These are phyloP conservation scores for Beauveria sp. DNA, from an alignment of 2,329 filamentous ascomycete species.

Conservation along the genomic window DNA sequence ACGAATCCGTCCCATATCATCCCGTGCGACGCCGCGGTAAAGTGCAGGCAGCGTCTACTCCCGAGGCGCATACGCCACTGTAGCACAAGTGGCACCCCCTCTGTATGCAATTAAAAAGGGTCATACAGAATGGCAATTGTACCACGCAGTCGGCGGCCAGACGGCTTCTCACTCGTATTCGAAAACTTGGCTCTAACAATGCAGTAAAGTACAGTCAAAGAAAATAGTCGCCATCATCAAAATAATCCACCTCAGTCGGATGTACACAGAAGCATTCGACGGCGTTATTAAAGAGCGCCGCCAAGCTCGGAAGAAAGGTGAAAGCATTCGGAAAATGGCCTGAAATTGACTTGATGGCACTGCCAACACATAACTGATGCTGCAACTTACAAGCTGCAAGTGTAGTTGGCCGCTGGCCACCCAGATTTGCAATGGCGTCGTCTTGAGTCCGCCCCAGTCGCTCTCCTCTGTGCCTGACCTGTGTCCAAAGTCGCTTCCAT, in stretches of 20 bases:
- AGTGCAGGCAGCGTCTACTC: not conserved
- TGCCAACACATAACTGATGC: not conserved
- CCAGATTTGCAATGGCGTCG: not conserved
- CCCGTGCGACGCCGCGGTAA: not conserved
- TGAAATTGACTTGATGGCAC: not conserved
- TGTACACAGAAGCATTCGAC: slow-evolving; percentile 32
- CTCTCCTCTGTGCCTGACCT: not conserved
- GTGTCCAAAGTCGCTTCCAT: not conserved
- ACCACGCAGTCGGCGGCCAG: not conserved
- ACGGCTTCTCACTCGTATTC: not conserved
- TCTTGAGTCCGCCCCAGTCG: not conserved
- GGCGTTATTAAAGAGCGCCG: slow-evolving; percentile 28
- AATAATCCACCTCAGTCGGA: slow-evolving; percentile 16
- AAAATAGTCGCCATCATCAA: not conserved
- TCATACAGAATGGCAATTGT: not conserved
- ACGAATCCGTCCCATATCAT: not conserved
- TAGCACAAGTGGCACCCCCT: not conserved
- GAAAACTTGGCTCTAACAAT: not conserved
- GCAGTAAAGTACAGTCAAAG: not conserved
- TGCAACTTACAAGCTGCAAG: not conserved
- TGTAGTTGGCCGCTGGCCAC: slow-evolving; percentile 3
- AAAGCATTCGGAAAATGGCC: not conserved
- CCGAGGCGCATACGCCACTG: not conserved
- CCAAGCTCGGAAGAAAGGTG: slow-evolving; percentile 21
- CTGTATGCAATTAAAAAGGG: not conserved